These are phyloP conservation scores for Sporothrix dimorphospora DNA, from an alignment of 2,329 filamentous ascomycete species.

Conservation along the genomic window DNA sequence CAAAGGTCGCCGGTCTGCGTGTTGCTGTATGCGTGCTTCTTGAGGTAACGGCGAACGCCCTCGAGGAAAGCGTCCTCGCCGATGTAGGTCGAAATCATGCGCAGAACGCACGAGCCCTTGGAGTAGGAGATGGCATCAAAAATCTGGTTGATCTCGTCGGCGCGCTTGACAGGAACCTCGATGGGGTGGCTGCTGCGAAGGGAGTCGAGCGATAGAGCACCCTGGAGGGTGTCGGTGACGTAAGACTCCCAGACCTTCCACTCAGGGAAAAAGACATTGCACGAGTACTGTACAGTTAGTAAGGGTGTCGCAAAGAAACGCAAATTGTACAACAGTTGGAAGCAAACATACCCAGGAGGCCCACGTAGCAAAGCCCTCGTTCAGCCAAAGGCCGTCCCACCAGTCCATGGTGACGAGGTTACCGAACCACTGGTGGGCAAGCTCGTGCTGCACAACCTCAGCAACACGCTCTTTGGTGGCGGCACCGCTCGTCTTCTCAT, in stretches of 20 bases:
- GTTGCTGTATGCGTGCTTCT: constrained; percentile 96
- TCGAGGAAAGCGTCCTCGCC: constrained; percentile 93
- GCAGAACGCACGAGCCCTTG: constrained; percentile 92
- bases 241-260: constrained; percentile 99
- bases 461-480: constrained; percentile 90
- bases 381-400: constrained; percentile 90
- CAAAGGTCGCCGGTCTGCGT: constrained; percentile 90
- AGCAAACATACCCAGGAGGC: constrained; percentile 58
- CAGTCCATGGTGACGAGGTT: constrained; percentile 94
- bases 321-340: not conserved
- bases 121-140: constrained; percentile 98
- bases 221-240: constrained; percentile 88
- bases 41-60: constrained; percentile 86
- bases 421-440: constrained; percentile 93
- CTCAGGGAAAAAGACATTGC: constrained; percentile 93
- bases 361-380: constrained; percentile 91
- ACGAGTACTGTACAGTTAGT: constrained; percentile 67
- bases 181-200: constrained; percentile 94
- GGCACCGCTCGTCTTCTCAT: constrained; percentile 88
- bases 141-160: constrained; percentile 96
- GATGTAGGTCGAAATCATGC: constrained; percentile 95
- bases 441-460: constrained; percentile 93
- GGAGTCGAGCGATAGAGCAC: constrained; percentile 84
- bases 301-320: not conserved
- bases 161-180: constrained; percentile 92